These are phyloP conservation scores for Colletotrichum cuscutae DNA, from an alignment of 2,329 filamentous ascomycete genomes.

Conservation along the genomic window DNA sequence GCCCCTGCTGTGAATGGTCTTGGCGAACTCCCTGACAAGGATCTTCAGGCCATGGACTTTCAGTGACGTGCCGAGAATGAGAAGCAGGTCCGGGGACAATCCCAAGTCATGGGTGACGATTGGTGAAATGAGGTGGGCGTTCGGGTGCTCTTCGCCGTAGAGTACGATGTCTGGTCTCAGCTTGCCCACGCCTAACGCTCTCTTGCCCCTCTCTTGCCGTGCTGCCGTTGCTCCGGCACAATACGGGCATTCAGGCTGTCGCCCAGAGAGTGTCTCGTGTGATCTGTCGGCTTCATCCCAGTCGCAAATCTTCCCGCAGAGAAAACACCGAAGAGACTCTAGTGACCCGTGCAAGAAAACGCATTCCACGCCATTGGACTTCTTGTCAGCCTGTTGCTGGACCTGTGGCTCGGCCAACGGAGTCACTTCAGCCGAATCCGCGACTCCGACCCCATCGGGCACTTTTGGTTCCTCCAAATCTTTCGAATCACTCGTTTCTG, in stretches of 20 bases:
- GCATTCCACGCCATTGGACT: conserved; percentile 63
- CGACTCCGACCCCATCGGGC: not conserved
- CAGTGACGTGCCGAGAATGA: conserved; percentile 78
- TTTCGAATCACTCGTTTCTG: not conserved
- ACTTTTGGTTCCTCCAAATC: not conserved
- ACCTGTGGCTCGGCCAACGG: not conserved
- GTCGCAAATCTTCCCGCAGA: conserved; percentile 65
- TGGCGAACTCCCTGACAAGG: conserved; percentile 77
- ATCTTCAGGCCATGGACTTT: conserved; percentile 78
- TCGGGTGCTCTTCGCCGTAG: conserved; percentile 79
- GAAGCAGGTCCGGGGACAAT: conserved; percentile 72
- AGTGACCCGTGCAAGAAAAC: conserved; percentile 81
- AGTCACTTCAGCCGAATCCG: not conserved
- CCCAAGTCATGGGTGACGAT: conserved; percentile 75
- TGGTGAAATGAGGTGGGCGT: conserved; percentile 73
- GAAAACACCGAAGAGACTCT: conserved; percentile 70
- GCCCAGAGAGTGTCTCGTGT: conserved; percentile 67
- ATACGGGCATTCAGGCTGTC: conserved; percentile 74
- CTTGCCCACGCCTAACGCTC: conserved; percentile 74
- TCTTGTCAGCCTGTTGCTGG: conserved; percentile 8
- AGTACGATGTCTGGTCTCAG: conserved; percentile 78
- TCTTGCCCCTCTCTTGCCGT: conserved; percentile 72
- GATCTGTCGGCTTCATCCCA: conserved; percentile 70
- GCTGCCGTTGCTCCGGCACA: conserved; percentile 72
- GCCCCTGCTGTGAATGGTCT: conserved; percentile 73